Evolutionary conservation across 495 filamentous ascomycete genomes (phyloP).

Genomic region (Aspergillus saccharolyticus): DNA sequence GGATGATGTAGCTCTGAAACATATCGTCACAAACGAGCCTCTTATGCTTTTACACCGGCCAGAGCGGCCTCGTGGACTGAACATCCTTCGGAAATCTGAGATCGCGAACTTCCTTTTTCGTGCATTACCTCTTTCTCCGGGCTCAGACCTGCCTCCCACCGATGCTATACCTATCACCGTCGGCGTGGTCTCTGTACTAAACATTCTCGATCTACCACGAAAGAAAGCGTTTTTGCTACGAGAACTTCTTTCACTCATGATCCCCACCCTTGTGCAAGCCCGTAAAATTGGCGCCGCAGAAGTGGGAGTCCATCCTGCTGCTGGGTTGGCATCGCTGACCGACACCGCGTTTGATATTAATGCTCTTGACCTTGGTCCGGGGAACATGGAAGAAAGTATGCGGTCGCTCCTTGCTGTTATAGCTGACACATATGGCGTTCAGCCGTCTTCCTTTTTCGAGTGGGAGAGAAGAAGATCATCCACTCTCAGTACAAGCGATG

Average conservation of each 20-base stretch:
- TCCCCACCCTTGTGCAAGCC: constrained; percentile 84
- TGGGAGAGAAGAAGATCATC: constrained; percentile 29
- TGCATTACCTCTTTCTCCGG: constrained; percentile 59
- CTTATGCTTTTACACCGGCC: constrained; percentile 32
- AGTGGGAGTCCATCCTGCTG: constrained; percentile 89
- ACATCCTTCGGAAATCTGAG: constrained; percentile 51
- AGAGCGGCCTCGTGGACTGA: constrained; percentile 41
- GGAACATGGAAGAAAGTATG: constrained; percentile 71
- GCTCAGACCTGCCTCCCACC: constrained; percentile 57
- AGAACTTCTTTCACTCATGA: constrained; percentile 76
- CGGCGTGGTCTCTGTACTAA: constrained; percentile 78
- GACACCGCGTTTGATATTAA: constrained; percentile 51
- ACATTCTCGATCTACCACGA: constrained; percentile 67
- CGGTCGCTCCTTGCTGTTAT: constrained; percentile 52
- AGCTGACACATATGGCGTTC: constrained; percentile 46
- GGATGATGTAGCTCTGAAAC: constrained; percentile 58
- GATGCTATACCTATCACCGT: constrained; percentile 75
- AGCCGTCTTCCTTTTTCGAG: constrained; percentile 36
- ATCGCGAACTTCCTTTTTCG: constrained; percentile 66
- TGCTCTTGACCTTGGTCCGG: constrained; percentile 66
- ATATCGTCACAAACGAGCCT: constrained; percentile 59
- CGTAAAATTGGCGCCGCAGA: constrained; percentile 89
- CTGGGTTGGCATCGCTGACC: constrained; percentile 64
- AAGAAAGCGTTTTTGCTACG: constrained; percentile 84
- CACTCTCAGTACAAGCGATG: constrained; percentile 6